Conservation (phyloP, 768 basidiomycete genomes). For the Leccinum boreale region DNA sequence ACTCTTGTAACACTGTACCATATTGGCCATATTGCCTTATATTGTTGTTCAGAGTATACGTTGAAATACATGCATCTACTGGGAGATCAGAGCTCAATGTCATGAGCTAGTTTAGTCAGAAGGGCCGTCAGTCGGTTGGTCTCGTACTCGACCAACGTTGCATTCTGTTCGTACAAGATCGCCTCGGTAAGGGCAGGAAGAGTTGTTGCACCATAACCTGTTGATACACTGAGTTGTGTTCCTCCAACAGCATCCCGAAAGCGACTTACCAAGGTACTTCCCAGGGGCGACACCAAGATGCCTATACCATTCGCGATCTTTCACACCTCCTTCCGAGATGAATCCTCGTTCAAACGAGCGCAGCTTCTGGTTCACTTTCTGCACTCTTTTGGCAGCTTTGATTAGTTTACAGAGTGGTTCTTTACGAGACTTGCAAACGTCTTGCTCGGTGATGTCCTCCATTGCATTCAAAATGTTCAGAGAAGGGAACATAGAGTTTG, state of each 20-base stretch:
- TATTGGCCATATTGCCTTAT: neutral
- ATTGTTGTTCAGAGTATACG: neutral
- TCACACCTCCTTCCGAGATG: slow-evolving; percentile 72
- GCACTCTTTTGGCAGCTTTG: slow-evolving; percentile 57
- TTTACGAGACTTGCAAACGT: slow-evolving; percentile 15
- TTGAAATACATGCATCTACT: neutral
- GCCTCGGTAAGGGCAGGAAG: slow-evolving; percentile 80
- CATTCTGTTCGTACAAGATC: slow-evolving; percentile 64
- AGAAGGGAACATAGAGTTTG: slow-evolving; percentile 1
- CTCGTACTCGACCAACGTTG: slow-evolving; percentile 59
- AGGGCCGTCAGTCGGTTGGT: slow-evolving; percentile 50
- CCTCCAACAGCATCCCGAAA: neutral
- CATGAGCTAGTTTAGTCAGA: slow-evolving; percentile 49
- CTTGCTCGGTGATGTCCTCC: slow-evolving; percentile 1
- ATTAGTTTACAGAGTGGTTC: slow-evolving; percentile 45
- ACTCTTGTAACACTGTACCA: neutral
- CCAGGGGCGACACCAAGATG: slow-evolving; percentile 87
- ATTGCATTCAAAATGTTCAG: neutral
- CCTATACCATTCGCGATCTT: slow-evolving; percentile 81
- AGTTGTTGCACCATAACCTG: slow-evolving; percentile 83
- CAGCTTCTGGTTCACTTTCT: slow-evolving; percentile 62
- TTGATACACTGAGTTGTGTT: neutral
- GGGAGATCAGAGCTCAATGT: slow-evolving; percentile 13
- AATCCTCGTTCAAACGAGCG: slow-evolving; percentile 75
- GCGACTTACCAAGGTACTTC: slow-evolving; percentile 66